Evolutionary conservation across 2,329 filamentous ascomycete genomes (phyloP).

Genomic region (Xylariaceae sp.): DNA sequence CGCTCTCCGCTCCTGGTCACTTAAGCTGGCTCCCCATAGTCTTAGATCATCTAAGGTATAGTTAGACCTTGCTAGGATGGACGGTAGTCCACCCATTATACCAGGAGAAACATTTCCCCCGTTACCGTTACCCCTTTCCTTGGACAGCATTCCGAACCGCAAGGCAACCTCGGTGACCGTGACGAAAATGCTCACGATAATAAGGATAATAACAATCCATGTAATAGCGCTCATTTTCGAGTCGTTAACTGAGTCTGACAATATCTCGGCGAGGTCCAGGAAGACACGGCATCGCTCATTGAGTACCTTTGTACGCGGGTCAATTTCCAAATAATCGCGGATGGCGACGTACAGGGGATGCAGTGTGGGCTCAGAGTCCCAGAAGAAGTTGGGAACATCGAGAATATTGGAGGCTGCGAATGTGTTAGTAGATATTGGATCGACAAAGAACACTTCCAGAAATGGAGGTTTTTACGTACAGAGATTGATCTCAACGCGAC

Average conservation of each 20-base stretch:
- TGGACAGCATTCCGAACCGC: slow-evolving; percentile 76
- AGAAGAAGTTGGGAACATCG: slow-evolving; percentile 97
- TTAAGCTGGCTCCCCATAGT: slow-evolving; percentile 40
- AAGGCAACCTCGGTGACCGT: slow-evolving; percentile 89
- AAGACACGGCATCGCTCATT: slow-evolving; percentile 98
- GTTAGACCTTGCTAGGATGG: slow-evolving; percentile 37
- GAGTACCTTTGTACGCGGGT: slow-evolving; percentile 91
- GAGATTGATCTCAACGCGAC: slow-evolving; percentile 94
- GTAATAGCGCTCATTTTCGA: slow-evolving; percentile 96
- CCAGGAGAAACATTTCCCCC: slow-evolving; percentile 13
- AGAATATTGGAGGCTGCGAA: slow-evolving; percentile 86
- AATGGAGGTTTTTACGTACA: slow-evolving; percentile 65
- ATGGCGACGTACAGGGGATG: slow-evolving; percentile 94
- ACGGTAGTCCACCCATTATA: slow-evolving; percentile 26
- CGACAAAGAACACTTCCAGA: not conserved
- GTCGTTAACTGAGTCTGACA: slow-evolving; percentile 90
- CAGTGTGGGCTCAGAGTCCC: slow-evolving; percentile 94
- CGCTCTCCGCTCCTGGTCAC: slow-evolving; percentile 37
- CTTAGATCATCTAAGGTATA: slow-evolving; percentile 41
- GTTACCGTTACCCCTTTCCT: slow-evolving; percentile 45
- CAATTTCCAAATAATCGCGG: slow-evolving; percentile 97
- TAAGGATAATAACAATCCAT: slow-evolving; percentile 97
- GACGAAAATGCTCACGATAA: slow-evolving; percentile 87
- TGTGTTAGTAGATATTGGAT: slow-evolving; percentile 28
- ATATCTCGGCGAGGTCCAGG: slow-evolving; percentile 91